Base-by-base conservation (phyloP, 1,139 yeast genomes). In the Hemisphaericaspora xylofermentans region DNA sequence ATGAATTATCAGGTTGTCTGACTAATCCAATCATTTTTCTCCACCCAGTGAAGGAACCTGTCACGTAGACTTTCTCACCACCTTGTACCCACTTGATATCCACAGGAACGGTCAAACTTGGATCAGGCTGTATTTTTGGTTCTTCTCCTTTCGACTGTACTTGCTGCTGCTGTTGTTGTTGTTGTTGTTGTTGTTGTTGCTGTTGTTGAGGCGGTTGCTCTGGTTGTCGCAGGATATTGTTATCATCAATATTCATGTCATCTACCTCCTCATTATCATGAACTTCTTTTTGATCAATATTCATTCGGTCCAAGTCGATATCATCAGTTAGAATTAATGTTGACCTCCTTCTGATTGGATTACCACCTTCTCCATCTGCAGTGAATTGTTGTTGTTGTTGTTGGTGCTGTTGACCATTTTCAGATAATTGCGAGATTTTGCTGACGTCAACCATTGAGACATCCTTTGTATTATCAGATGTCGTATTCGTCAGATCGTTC, bases 21-120 rank as follows among this genome's bases (percentile, higher is more conserved):
- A 76, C 72, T 43, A 72, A 63, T 2, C 78, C 76, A 48, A 72
- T 71, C 78, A 72, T 72, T 49, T 72, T 72, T 43, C 76, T 60
- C 78, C 78, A 72, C 4, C 75, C 76, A 1, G 78, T 72, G 48
- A 72, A 72, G 4, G 76, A 69, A 2, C 78, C 78, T 9, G 78
- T 72, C 4, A 72, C 76, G 48, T 72, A 72, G 1, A 93, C 98
- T 55, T 87, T 87, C 40, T 79, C 79, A 46, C 98, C 98, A 10
- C 97, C 97, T 62, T 91, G 96, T 16, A 82, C 83, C 98, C 98
- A 93, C 51, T 80, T 82, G 41, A 93, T 84, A 43, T 85, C 89
- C 1, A 91, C 84, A 0, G 95, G 88, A 29, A 88, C 74, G 31
- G 83, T 65, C 7, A 60, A 50, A 37, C 45, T 57, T n/a, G 68